Evolutionary conservation across 2,329 filamentous ascomycete genomes (phyloP).

Genomic region (Talaromyces albobiverticillius): DNA sequence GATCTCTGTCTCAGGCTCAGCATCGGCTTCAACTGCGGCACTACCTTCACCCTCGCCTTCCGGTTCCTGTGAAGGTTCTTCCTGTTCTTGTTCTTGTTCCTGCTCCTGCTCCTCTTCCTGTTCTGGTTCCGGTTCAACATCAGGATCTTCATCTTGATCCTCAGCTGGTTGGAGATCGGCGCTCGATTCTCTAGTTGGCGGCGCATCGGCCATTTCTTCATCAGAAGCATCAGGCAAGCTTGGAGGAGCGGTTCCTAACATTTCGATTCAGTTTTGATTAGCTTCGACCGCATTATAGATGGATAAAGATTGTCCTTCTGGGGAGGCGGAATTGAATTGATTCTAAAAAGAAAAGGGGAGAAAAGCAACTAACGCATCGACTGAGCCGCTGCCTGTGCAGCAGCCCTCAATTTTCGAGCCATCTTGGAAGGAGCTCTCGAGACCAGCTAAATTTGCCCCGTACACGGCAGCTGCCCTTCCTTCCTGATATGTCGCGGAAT

Average conservation of each 20-base stretch:
- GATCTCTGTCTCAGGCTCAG: conserved; percentile 41
- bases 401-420: conserved; percentile 45
- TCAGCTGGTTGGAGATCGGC: conserved; percentile 33
- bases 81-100: conserved; percentile 33
- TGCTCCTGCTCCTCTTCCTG: no score
- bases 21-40: conserved; percentile 27
- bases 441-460: conserved; percentile 1
- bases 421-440: conserved; percentile 25
- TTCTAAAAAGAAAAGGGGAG: not conserved
- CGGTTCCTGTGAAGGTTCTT: conserved; percentile 33
- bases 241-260: conserved; percentile 40
- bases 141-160: conserved; percentile 27
- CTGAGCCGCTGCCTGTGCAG: conserved; percentile 47
- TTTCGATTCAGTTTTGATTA: not conserved
- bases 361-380: conserved; percentile 37
- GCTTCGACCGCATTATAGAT: not conserved
- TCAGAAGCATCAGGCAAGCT: conserved; percentile 44
- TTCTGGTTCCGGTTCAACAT: conserved; percentile 33
- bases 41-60: conserved; percentile 31
- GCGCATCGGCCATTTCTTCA: conserved; percentile 42
- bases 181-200: conserved; percentile 31
- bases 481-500: not conserved
- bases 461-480: conserved; percentile 12
- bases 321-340: not conserved
- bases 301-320: not conserved